Percentiles rank a stretch among this genome's conserved stretches.
These are phyloP conservation scores for Clavispora carvajalis DNA, from an alignment of 805 yeast species.

Conservation along the genomic window DNA sequence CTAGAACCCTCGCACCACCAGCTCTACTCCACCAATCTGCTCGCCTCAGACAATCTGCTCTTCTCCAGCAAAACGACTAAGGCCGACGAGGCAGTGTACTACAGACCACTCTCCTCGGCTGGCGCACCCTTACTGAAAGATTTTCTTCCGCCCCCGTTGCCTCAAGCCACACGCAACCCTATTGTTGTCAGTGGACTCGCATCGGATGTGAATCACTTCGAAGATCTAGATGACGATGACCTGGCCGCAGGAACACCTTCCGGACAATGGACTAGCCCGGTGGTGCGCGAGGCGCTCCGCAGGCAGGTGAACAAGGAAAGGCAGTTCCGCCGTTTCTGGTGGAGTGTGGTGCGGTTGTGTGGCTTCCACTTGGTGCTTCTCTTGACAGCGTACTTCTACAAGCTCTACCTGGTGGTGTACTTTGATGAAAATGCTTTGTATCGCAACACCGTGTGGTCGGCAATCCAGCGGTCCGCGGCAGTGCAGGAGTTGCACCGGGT, in stretches of 20 bases:
- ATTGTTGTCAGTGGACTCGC: conserved; percentile 3
- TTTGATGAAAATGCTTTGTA: conserved; percentile 8
- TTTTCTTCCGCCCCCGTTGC: conserved; percentile 9
- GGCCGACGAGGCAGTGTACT: conserved; percentile 3
- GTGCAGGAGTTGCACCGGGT: background rate
- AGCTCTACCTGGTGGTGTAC: conserved; percentile 6
- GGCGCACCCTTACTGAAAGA: conserved; percentile 9
- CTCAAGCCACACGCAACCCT: conserved; percentile 8
- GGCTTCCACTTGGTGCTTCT: conserved; percentile 22
- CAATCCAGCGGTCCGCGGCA: background rate
- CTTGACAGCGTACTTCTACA: conserved; percentile 4
- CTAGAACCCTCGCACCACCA: no score
- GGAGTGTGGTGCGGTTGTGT: conserved; percentile 22
- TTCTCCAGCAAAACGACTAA: background rate
- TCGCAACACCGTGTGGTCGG: conserved; percentile 6
- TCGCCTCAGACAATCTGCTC: background rate
- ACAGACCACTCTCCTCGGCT: conserved; percentile 5
- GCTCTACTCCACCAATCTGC: no score
- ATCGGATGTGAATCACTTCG: background rate
- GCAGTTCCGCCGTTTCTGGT: conserved; percentile 28
- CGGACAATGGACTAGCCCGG: conserved; percentile 37
- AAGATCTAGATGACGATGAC: conserved; percentile 4
- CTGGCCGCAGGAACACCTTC: conserved; percentile 5
- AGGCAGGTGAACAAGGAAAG: conserved; percentile 41
- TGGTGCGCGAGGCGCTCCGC: conserved; percentile 38